Conservation (phyloP, 371 early-diverging fungal genomes). For the Syncephalastrum sp. region DNA sequence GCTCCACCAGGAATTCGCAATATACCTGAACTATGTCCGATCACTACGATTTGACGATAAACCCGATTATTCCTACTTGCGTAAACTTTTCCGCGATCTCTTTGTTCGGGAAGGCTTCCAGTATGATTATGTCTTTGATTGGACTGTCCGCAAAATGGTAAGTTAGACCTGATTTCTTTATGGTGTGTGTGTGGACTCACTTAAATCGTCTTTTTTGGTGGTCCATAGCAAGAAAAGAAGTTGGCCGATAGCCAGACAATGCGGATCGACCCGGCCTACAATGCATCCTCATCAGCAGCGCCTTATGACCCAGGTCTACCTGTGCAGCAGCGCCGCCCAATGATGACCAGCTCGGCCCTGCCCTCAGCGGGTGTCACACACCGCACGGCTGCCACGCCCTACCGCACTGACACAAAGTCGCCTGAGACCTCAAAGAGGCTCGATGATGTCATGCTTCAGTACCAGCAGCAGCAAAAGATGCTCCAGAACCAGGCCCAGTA, state of each 20-base stretch:
- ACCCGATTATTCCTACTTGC: slow-evolving; percentile 98
- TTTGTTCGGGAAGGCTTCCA: slow-evolving; percentile 94
- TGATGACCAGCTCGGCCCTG: slow-evolving; percentile 26
- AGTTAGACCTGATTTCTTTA: slow-evolving; percentile 6
- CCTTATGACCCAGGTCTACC: slow-evolving; percentile 24
- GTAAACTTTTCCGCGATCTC: slow-evolving; percentile 93
- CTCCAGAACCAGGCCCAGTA: slow-evolving; percentile 26
- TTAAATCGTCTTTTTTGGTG: not conserved
- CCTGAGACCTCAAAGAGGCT: slow-evolving; percentile 49
- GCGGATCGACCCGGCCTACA: slow-evolving; percentile 24
- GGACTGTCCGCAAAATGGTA: slow-evolving; percentile 75
- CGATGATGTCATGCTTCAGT: slow-evolving; percentile 54
- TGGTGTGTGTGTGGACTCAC: not conserved
- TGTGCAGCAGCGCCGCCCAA: slow-evolving; percentile 27
- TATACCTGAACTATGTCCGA: slow-evolving; percentile 97
- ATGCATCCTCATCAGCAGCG: slow-evolving; percentile 7
- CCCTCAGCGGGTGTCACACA: slow-evolving; percentile 30
- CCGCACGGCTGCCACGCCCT: slow-evolving; percentile 19
- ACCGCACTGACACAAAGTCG: slow-evolving; percentile 43
- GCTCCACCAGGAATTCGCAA: slow-evolving; percentile 93
- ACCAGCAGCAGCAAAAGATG: slow-evolving; percentile 44
- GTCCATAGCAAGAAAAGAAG: slow-evolving; percentile 28
- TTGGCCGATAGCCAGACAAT: slow-evolving; percentile 20
- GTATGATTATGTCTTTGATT: slow-evolving; percentile 98
- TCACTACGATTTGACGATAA: slow-evolving; percentile 98